These are phyloP conservation scores for Verticillium alfalfae DNA, from an alignment of 2,329 filamentous ascomycete genomes.

Conservation along the genomic window DNA sequence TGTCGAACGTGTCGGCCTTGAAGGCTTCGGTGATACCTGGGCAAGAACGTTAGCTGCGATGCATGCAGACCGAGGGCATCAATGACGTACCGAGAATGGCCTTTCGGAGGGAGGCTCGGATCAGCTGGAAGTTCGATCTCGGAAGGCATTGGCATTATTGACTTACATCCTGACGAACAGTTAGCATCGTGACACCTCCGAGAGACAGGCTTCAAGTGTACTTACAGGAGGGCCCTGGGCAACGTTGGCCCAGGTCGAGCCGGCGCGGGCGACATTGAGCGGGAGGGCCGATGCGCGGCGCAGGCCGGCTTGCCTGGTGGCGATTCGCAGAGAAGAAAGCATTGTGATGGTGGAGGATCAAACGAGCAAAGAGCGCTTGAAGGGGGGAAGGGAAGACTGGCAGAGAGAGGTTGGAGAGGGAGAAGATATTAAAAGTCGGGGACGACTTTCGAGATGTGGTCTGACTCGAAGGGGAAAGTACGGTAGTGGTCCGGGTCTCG, in stretches of 20 bases:
- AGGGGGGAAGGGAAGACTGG: neutral
- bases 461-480: neutral
- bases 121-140: neutral
- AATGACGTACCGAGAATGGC: slow-evolving; percentile 66
- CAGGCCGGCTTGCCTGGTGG: slow-evolving; percentile 11
- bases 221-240: slow-evolving; percentile 90
- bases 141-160: neutral
- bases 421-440: neutral
- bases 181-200: slow-evolving; percentile 19
- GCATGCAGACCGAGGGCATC: slow-evolving; percentile 5
- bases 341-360: slow-evolving; percentile 3
- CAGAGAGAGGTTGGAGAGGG: neutral
- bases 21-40: slow-evolving; percentile 93
- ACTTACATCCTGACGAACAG: slow-evolving; percentile 32
- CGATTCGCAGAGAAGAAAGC: slow-evolving; percentile 12
- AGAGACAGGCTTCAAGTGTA: slow-evolving; percentile 18
- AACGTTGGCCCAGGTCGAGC: slow-evolving; percentile 85
- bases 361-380: neutral
- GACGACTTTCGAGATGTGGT: neutral
- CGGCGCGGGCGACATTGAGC: slow-evolving; percentile 30
- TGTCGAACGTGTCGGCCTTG: slow-evolving; percentile 88
- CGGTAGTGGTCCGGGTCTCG: neutral
- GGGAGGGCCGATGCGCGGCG: slow-evolving; percentile 10
- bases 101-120: slow-evolving; percentile 30
- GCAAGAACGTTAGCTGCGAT: slow-evolving; percentile 16